phyloP scores from a whole-genome alignment of 345 rosid species.

The Hibiscus tridactylites region DNA sequence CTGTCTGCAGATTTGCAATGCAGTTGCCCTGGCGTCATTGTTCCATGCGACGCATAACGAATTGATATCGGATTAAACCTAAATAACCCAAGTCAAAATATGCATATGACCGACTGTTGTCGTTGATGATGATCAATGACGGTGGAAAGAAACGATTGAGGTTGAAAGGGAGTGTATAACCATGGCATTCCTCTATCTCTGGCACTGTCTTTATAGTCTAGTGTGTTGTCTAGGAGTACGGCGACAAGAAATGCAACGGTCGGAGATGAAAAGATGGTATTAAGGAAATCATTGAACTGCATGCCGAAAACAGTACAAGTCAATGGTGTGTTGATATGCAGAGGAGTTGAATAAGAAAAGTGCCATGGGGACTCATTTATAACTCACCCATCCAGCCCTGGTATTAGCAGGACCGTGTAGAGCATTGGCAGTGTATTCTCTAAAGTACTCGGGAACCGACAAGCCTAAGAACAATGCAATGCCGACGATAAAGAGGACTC shows the following conservation, averaged over 20 bases:
- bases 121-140: conserved; percentile 30
- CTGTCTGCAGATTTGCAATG: no score
- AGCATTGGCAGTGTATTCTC: conserved; percentile 73
- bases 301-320: neutral
- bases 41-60: neutral
- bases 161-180: conserved; percentile 97
- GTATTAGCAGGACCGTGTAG: conserved; percentile 91
- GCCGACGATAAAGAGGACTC: conserved; percentile 81
- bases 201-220: conserved; percentile 80
- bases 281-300: conserved; percentile 87
- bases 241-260: conserved; percentile 72
- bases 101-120: neutral
- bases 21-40: no score
- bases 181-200: conserved; percentile 92
- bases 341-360: neutral
- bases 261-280: conserved; percentile 73
- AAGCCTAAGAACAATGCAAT: conserved; percentile 84
- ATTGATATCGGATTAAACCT: conserved; percentile 2
- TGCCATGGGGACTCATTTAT: neutral
- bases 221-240: conserved; percentile 85
- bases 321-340: neutral
- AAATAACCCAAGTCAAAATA: conserved; percentile 1
- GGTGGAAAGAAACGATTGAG: conserved; percentile 97
- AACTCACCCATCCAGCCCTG: conserved; percentile 74
- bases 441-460: conserved; percentile 81